Evolutionary conservation across 2,329 filamentous ascomycete genomes (phyloP), one percentile per base, ranked within the genome.

Genomic region (Orbilia javanica): DNA sequence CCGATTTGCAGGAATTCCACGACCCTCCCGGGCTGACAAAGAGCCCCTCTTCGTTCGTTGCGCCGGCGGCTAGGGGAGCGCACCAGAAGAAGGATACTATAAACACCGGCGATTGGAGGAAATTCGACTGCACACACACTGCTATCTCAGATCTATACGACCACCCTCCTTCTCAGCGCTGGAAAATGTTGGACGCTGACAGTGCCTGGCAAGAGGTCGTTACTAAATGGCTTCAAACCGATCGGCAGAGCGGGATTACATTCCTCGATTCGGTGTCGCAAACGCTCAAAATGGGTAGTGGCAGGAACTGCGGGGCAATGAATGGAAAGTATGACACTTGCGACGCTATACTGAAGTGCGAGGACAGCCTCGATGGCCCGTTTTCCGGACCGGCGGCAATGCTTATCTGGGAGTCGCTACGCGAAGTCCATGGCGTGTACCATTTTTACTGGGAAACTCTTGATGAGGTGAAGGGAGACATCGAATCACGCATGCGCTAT

Each of bases 191-290:
- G 34, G 72, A 82, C 50, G 64, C 79, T 1, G 68, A 79, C 8
- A 77, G 65, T 20, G 83, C 83, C 3, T 83, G 82, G 83, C 8
- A 4, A 0, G 82, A 84, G 44, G 79, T 81, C 3, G 69, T 82
- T 7, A 48, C 31, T 8, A 79, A 80, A 1, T 84, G 81, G 82
- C 34, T 42, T 0, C 75, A 79, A 2, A 70, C 62, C 15, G 79
- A 81, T 31, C 20, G 1, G 39, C 7, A n/a, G 1, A 44, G n/a
- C 39, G 3, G 13, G 3, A 1, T 15, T 1, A 44, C 7, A n/a
- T 44, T 44, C 39, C 3, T 44, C n/a, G 2, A 44, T 11, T 44
- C 39, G 13, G 39, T 18, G 39, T 11, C 7, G 3, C 13, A n/a
- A 44, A 44, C 39, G 39, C 39, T 44, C 6, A 44, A 18, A 44